Evolutionary conservation across 108 stramenopile genomes (phyloP), one percentile per base, ranked within the genome.

Genomic region (Nitzschia sp.): DNA sequence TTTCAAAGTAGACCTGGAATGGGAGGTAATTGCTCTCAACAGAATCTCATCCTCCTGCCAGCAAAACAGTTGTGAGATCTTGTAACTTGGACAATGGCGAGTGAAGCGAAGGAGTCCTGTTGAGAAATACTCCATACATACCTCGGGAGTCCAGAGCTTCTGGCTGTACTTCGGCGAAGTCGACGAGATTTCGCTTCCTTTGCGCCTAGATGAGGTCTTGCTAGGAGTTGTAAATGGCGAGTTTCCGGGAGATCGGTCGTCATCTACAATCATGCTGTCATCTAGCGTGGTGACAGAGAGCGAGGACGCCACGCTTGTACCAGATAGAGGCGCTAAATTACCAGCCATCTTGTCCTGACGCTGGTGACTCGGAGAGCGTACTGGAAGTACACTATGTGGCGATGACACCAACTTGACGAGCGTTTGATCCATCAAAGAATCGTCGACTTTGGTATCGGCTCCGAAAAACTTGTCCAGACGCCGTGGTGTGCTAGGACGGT

Each of bases 31-130:
- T 0, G 52, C 55, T 21, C 80, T 67, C 27, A 93, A 62, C 13
- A 93, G 77, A 6, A 79, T 60, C 0, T 77, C 66, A 57, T 93
- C 91, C 78, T 93, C 91, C 31, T 86, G 68, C 13, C 30, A n/a
- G 33, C 30, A 11, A 32, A 31, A 58, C 13, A 15, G 1, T 58
- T 15, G 13, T 19, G 9, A 13, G 11, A 31, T n/a, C 16, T 1
- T 15, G 15, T 41, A 41, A n/a, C n/a, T n/a, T n/a, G n/a, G n/a
- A n/a, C n/a, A n/a, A n/a, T n/a, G n/a, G n/a, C n/a, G n/a, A n/a
- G n/a, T n/a, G n/a, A n/a, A n/a, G n/a, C n/a, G n/a, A n/a, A n/a
- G n/a, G n/a, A n/a, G n/a, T n/a, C n/a, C n/a, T n/a, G n/a, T n/a
- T n/a, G n/a, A n/a, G n/a, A n/a, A n/a, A n/a, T n/a, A n/a, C n/a